Evolutionary conservation across 768 basidiomycete species (phyloP).

Genomic region (Collybiopsis luxurians): DNA sequence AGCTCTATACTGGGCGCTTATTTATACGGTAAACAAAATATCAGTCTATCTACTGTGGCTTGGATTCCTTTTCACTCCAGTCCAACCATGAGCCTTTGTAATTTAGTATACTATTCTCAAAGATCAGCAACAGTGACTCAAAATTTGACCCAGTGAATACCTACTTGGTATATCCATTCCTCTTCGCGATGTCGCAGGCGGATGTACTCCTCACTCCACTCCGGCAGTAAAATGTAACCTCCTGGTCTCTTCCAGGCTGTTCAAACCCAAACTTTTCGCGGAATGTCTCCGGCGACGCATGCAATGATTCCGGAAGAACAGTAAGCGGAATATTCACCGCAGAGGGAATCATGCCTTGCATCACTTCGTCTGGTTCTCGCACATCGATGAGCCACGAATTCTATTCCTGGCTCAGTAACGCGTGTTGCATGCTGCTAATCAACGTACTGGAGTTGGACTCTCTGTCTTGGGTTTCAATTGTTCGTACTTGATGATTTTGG

Average conservation of each 20-base stretch:
- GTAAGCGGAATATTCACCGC: conserved; percentile 88
- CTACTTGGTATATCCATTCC: conserved; percentile 81
- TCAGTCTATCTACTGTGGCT: conserved; percentile 13
- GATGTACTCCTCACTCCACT: conserved; percentile 82
- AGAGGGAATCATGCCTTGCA: conserved; percentile 90
- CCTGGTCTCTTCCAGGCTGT: conserved; percentile 68
- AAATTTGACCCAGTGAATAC: conserved; percentile 19
- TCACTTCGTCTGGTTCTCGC: conserved; percentile 89
- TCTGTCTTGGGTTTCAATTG: conserved; percentile 78
- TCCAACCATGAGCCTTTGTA: conserved; percentile 90
- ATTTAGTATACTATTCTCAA: conserved; percentile 53
- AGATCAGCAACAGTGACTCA: neutral
- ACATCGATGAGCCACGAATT: conserved; percentile 81
- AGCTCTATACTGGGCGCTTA: too few species aligned
- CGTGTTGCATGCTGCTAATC: neutral
- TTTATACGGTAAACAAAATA: neutral
- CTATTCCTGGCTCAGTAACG: conserved; percentile 31
- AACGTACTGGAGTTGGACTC: conserved; percentile 62
- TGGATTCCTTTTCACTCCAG: conserved; percentile 62
- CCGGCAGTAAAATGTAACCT: conserved; percentile 87
- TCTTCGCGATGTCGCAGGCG: conserved; percentile 77
- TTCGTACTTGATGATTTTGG: conserved; percentile 70
- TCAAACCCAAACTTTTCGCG: conserved; percentile 65
- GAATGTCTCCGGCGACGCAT: conserved; percentile 55
- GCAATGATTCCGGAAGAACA: conserved; percentile 65